Base-by-base conservation (phyloP, 345 rosid genomes). In the Reutealis trisperma region DNA sequence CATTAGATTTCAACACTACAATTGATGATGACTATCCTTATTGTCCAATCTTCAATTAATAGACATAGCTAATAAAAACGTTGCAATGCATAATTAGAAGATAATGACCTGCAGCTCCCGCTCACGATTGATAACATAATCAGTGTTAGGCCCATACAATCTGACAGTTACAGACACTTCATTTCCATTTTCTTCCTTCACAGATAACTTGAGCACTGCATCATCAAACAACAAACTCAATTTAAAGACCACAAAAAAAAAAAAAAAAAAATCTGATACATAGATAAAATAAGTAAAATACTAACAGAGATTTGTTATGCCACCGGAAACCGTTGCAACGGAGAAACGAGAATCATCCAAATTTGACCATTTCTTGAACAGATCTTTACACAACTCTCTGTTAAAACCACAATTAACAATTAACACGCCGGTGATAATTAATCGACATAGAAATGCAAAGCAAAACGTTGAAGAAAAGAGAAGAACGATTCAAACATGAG, bases 281-380 rank as follows among this genome's bases (percentile, higher is more conserved):
- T 51, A 13, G 18, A 19, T 13, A 77, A 32, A 11, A 58, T 18
- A 67, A 37, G 10, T 5, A 14, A 66, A 75, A 55, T 24, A 82
- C 97, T 89, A 73, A 96, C 99, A 82, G 16, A 96, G 86, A 86
- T 96, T 96, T 7, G 97, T 96, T 83, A 96, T 93, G 84, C 99
- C 99, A 21, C 99, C 98, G 21, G 99, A 88, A 24, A 96, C 91
- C 11, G 89, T 92, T 81, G 90, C 86, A 1, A 92, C 93, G 2
- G 85, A 80, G 81, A 96, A 96, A 60, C 86, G 72, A 69, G 92
- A 91, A 82, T 89, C 86, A 8, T 91, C 92, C 75, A 90, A 73
- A 15, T 84, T 82, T 42, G 91, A 81, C 99, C 99, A 96, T 75
- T 86, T 81, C 81, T 79, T 79, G 85, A 93, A 93, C 85, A 96